These are phyloP conservation scores for Calvatia gigantea DNA, from an alignment of 768 basidiomycete genomes.

Conservation along the genomic window DNA sequence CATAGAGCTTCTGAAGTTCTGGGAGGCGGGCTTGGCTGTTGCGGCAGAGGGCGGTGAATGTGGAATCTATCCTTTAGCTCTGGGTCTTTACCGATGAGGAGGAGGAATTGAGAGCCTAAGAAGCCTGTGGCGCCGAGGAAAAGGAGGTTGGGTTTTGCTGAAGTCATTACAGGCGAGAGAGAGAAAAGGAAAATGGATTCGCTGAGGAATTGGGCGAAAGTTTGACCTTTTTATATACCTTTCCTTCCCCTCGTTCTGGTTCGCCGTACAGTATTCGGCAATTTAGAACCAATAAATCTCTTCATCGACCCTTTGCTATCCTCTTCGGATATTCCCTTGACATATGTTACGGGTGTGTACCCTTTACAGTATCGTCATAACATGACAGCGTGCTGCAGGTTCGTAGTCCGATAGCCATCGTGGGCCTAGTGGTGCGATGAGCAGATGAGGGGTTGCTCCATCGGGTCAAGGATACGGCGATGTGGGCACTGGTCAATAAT, in stretches of 20 bases:
- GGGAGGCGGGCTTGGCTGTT: neutral
- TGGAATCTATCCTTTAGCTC: neutral
- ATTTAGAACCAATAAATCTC: neutral
- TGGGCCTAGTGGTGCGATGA: neutral
- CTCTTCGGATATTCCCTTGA: neutral
- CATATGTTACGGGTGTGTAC: neutral
- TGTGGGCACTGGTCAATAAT: neutral
- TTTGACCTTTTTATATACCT: neutral
- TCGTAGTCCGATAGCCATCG: neutral
- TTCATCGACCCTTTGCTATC: neutral
- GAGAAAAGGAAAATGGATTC: neutral
- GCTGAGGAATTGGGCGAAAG: neutral
- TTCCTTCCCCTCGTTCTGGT: neutral
- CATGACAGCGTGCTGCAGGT: too few relatives aligned
- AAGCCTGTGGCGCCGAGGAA: slow-evolving; percentile 3
- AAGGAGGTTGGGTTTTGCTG: neutral
- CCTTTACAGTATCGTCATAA: neutral
- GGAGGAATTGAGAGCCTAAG: slow-evolving; percentile 5
- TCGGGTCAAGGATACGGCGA: neutral
- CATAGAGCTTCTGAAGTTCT: neutral
- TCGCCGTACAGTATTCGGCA: neutral
- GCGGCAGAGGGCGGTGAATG: slow-evolving; percentile 2
- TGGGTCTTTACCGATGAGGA: slow-evolving; percentile 2
- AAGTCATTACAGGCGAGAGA: neutral
- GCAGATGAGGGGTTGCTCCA: neutral